A percentile compares a stretch with the other conserved stretches of the same genome.
phyloP scores from a whole-genome alignment of 1,139 yeast genomes.

The Diutina rugosa region DNA sequence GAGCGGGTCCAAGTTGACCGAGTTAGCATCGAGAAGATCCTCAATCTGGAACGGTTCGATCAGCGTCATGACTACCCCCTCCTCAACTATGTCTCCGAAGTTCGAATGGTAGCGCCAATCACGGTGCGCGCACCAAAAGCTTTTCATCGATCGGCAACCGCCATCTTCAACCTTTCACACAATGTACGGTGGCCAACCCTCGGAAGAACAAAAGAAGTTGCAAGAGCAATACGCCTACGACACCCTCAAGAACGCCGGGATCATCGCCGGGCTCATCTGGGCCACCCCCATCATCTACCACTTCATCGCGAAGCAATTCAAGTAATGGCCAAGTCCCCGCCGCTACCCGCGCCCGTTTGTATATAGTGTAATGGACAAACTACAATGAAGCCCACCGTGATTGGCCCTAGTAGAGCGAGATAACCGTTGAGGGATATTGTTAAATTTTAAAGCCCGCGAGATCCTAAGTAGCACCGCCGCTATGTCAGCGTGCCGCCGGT shows the following conservation, averaged over 20 bases:
- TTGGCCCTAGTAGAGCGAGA: not conserved
- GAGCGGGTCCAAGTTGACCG: slow-evolving; percentile 72
- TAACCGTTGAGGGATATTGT: not conserved
- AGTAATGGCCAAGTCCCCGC: slow-evolving; percentile 3
- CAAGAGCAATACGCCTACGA: slow-evolving; percentile 60
- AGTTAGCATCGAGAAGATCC: slow-evolving; percentile 60
- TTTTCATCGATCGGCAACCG: not conserved
- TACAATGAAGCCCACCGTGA: not conserved
- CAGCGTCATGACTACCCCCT: slow-evolving; percentile 45
- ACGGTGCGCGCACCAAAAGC: not conserved
- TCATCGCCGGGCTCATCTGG: slow-evolving; percentile 74
- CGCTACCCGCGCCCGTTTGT: not conserved
- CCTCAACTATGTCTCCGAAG: not conserved
- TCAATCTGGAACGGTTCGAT: slow-evolving; percentile 77
- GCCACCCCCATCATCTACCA: slow-evolving; percentile 52
- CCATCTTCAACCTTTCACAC: not conserved
- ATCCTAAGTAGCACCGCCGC: not conserved
- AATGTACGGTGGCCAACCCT: slow-evolving; percentile 7
- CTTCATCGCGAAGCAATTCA: slow-evolving; percentile 46
- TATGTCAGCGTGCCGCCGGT: not conserved
- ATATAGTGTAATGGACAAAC: not conserved
- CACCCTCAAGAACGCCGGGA: slow-evolving; percentile 55
- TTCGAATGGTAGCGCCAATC: not conserved
- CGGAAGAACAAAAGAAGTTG: slow-evolving; percentile 66
- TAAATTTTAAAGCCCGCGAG: no score